phyloP scores from a whole-genome alignment of 345 rosid genomes.

The Euphorbia pulcherrima region DNA sequence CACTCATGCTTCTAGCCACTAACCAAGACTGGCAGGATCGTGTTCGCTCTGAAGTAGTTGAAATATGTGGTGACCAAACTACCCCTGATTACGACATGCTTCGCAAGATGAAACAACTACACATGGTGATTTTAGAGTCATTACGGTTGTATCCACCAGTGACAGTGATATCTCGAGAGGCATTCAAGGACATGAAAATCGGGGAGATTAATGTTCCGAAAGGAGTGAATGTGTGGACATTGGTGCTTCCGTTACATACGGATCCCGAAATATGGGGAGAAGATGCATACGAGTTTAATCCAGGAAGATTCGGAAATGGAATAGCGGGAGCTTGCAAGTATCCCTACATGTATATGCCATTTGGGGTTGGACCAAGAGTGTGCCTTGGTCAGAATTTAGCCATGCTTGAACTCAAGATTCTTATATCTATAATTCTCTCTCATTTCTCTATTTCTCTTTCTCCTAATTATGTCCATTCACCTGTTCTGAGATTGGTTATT shows the following conservation, averaged over 20 bases:
- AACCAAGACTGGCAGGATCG: constrained; percentile 48
- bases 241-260: constrained; percentile 28
- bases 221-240: constrained; percentile 40
- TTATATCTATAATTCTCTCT: constrained; percentile 25
- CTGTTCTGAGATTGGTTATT: constrained; percentile 33
- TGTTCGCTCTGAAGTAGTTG: constrained; percentile 34
- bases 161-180: constrained; percentile 41
- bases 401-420: constrained; percentile 43
- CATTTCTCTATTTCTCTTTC: constrained; percentile 41
- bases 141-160: constrained; percentile 49
- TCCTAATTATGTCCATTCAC: constrained; percentile 32
- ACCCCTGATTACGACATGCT: constrained; percentile 29
- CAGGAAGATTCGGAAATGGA: constrained; percentile 38
- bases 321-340: constrained; percentile 33
- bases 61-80: constrained; percentile 21
- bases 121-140: constrained; percentile 46
- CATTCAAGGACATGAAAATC: constrained; percentile 40
- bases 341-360: constrained; percentile 43
- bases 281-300: constrained; percentile 36
- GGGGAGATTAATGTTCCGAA: constrained; percentile 29
- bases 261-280: constrained; percentile 52
- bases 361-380: constrained; percentile 42
- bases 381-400: constrained; percentile 54
- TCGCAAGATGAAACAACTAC: constrained; percentile 42
- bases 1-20: constrained; percentile 42